phyloP scores from a whole-genome alignment of 495 filamentous ascomycete species.

The Penicillium manginii region DNA sequence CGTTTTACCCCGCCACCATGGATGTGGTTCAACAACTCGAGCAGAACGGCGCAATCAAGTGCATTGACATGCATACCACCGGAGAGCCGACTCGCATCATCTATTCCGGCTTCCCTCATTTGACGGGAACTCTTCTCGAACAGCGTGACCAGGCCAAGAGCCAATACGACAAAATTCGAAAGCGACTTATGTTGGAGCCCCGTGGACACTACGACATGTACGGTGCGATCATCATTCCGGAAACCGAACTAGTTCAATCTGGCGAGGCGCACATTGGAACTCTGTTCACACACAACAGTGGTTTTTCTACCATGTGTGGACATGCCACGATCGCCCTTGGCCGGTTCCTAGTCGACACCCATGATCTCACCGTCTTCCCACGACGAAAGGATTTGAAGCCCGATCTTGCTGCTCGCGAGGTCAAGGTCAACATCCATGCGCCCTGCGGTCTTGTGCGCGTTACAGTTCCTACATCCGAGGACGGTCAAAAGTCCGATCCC shows the following conservation, averaged over 20 bases:
- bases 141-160: constrained; percentile 31
- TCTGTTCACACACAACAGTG: constrained; percentile 61
- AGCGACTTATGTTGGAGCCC: constrained; percentile 36
- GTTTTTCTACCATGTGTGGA: constrained; percentile 77
- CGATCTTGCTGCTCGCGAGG: constrained; percentile 10
- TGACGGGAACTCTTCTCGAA: constrained; percentile 28
- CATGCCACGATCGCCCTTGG: constrained; percentile 39
- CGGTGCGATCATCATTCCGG: constrained; percentile 32
- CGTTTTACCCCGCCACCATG: neutral
- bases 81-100: constrained; percentile 40
- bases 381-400: constrained; percentile 14
- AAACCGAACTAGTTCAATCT: constrained; percentile 31
- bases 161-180: constrained; percentile 31
- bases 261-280: constrained; percentile 48
- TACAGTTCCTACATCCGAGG: constrained; percentile 19
- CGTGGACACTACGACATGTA: constrained; percentile 41
- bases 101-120: constrained; percentile 32
- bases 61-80: constrained; percentile 42
- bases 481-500: constrained; percentile 23
- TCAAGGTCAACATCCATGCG: constrained; percentile 24
- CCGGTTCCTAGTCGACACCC: constrained; percentile 27
- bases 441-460: constrained; percentile 25
- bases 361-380: constrained; percentile 29
- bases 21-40: neutral
- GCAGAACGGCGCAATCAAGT: constrained; percentile 15